Evolutionary conservation across 345 rosid species (phyloP).

Genomic region (Melaleuca quinquenervia): DNA sequence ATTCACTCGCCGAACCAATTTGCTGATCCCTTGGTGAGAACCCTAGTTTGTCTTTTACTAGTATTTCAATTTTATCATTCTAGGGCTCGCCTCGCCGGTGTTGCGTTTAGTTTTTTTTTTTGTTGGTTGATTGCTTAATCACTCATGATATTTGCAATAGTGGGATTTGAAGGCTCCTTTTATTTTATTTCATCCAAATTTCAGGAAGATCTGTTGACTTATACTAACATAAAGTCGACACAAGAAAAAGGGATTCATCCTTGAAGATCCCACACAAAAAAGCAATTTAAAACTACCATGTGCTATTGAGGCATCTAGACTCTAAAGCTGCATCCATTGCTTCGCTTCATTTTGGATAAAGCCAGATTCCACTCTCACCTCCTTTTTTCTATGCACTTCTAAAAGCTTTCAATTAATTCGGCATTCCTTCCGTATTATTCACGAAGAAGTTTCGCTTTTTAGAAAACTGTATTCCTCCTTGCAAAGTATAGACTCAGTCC

Average conservation of each 20-base stretch:
- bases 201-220: not conserved
- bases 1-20: too few relatives aligned
- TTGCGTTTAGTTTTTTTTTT: too few relatives aligned
- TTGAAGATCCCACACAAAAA: not conserved
- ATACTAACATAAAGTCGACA: not conserved
- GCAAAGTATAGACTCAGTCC: conserved; percentile 45
- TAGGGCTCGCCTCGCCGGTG: too few relatives aligned
- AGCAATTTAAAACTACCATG: not conserved
- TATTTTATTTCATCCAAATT: not conserved
- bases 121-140: too few relatives aligned
- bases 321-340: not conserved
- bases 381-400: not conserved
- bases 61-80: too few relatives aligned
- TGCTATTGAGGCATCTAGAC: not conserved
- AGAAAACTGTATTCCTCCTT: conserved; percentile 12
- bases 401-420: not conserved
- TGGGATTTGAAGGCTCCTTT: not conserved
- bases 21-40: too few relatives aligned
- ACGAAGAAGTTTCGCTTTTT: not conserved
- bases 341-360: not conserved
- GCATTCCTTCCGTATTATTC: not conserved
- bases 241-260: not conserved
- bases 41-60: too few relatives aligned
- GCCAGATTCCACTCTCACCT: not conserved
- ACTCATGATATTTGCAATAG: not conserved